Percentiles rank a stretch among this genome's conserved stretches.
These are phyloP conservation scores for Citrus mangshanensis DNA, from an alignment of 345 rosid genomes.

Conservation along the genomic window DNA sequence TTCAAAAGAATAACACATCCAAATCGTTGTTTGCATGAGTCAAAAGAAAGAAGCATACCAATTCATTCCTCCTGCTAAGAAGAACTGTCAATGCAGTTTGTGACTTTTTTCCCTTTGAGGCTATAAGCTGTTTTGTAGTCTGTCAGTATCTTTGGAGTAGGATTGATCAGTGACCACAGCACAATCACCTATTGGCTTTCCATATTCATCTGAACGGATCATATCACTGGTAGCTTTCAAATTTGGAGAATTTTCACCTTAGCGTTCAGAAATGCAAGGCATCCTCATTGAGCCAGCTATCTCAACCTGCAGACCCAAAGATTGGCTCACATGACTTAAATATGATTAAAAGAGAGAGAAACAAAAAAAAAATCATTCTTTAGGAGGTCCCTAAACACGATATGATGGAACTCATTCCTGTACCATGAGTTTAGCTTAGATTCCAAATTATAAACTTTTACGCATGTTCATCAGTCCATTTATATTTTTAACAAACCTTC, in stretches of 20 bases:
- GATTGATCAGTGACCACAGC: conserved; percentile 24
- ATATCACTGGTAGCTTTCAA: conserved; percentile 17
- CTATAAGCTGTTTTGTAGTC: conserved; percentile 28
- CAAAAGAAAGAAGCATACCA: conserved; percentile 39
- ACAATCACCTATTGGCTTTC: conserved; percentile 12
- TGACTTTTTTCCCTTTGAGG: conserved; percentile 41
- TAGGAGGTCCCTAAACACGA: background rate
- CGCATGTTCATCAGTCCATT: no score
- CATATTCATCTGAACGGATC: conserved; percentile 16
- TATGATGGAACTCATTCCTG: background rate
- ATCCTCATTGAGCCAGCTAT: conserved; percentile 5
- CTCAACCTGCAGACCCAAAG: conserved; percentile 20
- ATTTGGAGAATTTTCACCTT: conserved; percentile 24
- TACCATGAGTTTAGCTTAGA: background rate
- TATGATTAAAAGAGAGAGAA: background rate
- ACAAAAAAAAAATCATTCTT: background rate
- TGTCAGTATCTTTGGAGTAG: conserved; percentile 33
- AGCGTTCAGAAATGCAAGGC: conserved; percentile 18
- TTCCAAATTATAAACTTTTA: no score
- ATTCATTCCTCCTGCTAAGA: conserved; percentile 52
- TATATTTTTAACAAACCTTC: background rate
- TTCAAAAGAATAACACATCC: background rate
- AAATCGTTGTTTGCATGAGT: background rate
- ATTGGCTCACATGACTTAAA: background rate
- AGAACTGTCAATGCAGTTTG: conserved; percentile 51